Evolutionary conservation across 805 yeast genomes (phyloP), one percentile per base, ranked within the genome.

Genomic region (Pichia rugopelliculosa): DNA sequence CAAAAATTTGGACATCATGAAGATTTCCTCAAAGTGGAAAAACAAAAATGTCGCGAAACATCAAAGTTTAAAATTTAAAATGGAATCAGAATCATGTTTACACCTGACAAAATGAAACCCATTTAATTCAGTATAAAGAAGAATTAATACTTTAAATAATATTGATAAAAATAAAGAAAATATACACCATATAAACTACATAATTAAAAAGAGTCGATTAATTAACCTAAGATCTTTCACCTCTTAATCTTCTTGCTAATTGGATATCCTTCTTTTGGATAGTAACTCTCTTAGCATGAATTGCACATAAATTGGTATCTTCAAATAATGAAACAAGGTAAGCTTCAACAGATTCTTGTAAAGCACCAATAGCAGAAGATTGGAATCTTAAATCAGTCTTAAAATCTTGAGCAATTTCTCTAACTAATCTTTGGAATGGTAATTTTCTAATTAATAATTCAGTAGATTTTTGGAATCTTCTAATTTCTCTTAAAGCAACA

Each of bases 301-400:
- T 87, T 56, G 98, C 97, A 76, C 97, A 93, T 77, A 91, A 80
- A 78, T 90, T 91, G 57, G 98, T 93, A 73, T 93, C 98, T 77
- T 91, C 98, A 61, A 91, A 93, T 65, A 91, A 74, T 52, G 96
- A 87, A 46, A 91, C 96, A 62, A 93, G 77, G 80, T 89, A 93
- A 65, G 97, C 97, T 78, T 91, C 99, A 55, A 91, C 96, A 55
- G 98, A 90, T 75, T 93, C 99, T 73, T 91, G 99, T 62, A 91
- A 77, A 59, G 99, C 99, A 74, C 96, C 90, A 58, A 91, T 85
- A 58, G 99, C 99, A 57, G 95, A 86, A 49, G 96, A 86, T 72
- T 91, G 97, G 84, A 93, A 91, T 78, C 96, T 84, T 71, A 89
- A 79, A 67, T 86, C 95, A 60, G 91, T 81, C 76, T 84, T 85